Evolutionary conservation across 768 basidiomycete species (phyloP).

Genomic region (Suillus sp.): DNA sequence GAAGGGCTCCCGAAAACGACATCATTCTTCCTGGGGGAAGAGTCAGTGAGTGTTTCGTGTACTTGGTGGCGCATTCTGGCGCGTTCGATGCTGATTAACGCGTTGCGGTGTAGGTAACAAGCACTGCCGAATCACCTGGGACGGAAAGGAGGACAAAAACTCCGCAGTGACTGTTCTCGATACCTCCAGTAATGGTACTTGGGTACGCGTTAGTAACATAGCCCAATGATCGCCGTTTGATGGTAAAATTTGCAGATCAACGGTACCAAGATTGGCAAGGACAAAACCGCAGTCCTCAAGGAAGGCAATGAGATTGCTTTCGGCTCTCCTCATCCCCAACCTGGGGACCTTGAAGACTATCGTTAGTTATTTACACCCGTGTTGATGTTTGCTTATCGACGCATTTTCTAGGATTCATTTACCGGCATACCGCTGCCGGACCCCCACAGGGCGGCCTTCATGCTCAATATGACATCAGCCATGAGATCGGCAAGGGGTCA

Average conservation of each 20-base stretch:
- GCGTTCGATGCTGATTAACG: slow-evolving; percentile 26
- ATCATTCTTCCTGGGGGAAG: slow-evolving; percentile 68
- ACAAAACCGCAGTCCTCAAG: slow-evolving; percentile 43
- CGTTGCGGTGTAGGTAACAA: slow-evolving; percentile 38
- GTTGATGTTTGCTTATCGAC: slow-evolving; percentile 2
- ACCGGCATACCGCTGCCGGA: slow-evolving; percentile 60
- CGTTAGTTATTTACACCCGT: slow-evolving; percentile 47
- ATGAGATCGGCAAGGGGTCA: slow-evolving; percentile 84
- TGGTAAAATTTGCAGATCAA: slow-evolving; percentile 36
- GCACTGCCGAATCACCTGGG: slow-evolving; percentile 41
- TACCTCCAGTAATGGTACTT: slow-evolving; percentile 48
- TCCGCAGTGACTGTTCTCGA: slow-evolving; percentile 38
- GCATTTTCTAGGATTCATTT: slow-evolving; percentile 60
- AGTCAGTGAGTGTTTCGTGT: slow-evolving; percentile 57
- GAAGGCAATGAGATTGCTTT: slow-evolving; percentile 87
- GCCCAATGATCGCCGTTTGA: neutral
- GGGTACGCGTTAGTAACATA: slow-evolving; percentile 24
- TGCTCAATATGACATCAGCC: slow-evolving; percentile 63
- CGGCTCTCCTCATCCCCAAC: slow-evolving; percentile 57
- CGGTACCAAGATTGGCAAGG: slow-evolving; percentile 41
- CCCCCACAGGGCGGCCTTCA: slow-evolving; percentile 56
- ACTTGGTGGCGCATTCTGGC: slow-evolving; percentile 12
- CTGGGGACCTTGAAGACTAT: slow-evolving; percentile 65
- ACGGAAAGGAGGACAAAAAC: slow-evolving; percentile 34
- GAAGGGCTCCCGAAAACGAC: slow-evolving; percentile 53